Percentiles rank a stretch among this genome's conserved stretches.
Evolutionary conservation across 805 yeast genomes (phyloP).

Genomic region (Wickerhamiella lipophila): DNA sequence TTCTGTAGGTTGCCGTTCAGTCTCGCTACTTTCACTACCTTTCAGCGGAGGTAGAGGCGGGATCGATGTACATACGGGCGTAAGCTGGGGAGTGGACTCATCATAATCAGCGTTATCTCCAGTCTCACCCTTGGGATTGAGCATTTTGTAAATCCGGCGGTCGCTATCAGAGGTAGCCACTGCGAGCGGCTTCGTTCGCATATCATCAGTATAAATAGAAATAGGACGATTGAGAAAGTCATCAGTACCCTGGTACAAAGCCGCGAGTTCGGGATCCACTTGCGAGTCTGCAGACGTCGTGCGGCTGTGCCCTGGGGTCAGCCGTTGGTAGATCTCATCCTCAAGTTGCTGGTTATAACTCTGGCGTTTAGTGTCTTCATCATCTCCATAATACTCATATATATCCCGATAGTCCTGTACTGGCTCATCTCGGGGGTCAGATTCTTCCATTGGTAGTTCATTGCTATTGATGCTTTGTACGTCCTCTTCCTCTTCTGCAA

Average conservation of each 20-base stretch:
- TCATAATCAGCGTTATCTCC: not conserved
- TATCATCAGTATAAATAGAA: conserved; percentile 21
- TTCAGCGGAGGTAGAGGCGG: not conserved
- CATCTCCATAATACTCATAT: not conserved
- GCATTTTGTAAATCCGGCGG: conserved; percentile 19
- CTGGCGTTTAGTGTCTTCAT: conserved; percentile 9
- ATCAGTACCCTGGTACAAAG: conserved; percentile 24
- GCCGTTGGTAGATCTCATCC: conserved; percentile 5
- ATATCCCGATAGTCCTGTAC: conserved; percentile 5
- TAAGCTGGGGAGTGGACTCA: not conserved
- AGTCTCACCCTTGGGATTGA: conserved; percentile 16
- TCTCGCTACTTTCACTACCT: not conserved
- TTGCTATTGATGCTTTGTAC: not conserved
- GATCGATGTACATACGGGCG: not conserved
- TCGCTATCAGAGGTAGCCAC: conserved; percentile 16
- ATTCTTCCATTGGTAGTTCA: conserved; percentile 1
- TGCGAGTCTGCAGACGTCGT: conserved; percentile 9
- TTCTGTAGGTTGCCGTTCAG: not conserved
- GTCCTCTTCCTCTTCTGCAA: conserved; percentile 4
- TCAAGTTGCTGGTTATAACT: conserved; percentile 10
- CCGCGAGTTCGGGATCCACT: conserved; percentile 26
- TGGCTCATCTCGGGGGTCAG: too few species aligned
- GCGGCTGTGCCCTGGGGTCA: conserved; percentile 5
- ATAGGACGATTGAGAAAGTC: conserved; percentile 24
- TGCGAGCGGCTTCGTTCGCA: conserved; percentile 13